Evolutionary conservation across 768 basidiomycete species (phyloP), one percentile per base, ranked within the genome.

Genomic region (Boletus sp.): DNA sequence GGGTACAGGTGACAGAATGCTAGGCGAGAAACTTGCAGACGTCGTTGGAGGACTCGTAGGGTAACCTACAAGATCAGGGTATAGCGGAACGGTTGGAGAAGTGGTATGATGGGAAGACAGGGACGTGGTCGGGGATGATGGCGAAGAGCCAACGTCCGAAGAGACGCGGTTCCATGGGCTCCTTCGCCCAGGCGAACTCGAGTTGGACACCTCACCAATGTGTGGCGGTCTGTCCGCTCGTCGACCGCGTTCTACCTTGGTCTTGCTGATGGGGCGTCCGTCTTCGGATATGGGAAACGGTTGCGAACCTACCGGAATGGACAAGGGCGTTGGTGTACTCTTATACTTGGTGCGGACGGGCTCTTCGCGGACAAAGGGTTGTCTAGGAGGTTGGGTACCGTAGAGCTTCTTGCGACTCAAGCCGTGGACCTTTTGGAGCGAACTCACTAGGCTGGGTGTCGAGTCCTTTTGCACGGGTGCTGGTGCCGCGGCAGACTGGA

Each of bases 331-430:
- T 10, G 73, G 69, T 4, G 69, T 56, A 29, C 62, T 70, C 51
- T 69, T 67, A 48, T 72, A 69, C 49, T 68, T 68, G 9, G 67
- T 57, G 42, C 70, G 71, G 39, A 77, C 71, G 10, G 76, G 74
- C 44, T 80, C 82, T 35, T 83, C 81, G 39, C 75, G 73, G 61
- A 84, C 74, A 62, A 84, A 84, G 0, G 84, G 82, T 37, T 72
- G 66, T 27, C 78, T 74, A 17, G 71, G 57, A 17, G 81, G 76
- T 60, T 82, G 81, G 10, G 77, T 51, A 11, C 80, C 79, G 53
- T 85, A 84, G 8, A 83, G 75, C 59, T 84, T 84, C 71, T 87
- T 87, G 72, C 86, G 85, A 8, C 83, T 85, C 44, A 88, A 62
- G 3, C 86, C 86, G 53, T 88, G 85, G 34, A 82, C 77, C 61